Conservation (phyloP, 208 protist genomes). For the Leishmania guyanensis region DNA sequence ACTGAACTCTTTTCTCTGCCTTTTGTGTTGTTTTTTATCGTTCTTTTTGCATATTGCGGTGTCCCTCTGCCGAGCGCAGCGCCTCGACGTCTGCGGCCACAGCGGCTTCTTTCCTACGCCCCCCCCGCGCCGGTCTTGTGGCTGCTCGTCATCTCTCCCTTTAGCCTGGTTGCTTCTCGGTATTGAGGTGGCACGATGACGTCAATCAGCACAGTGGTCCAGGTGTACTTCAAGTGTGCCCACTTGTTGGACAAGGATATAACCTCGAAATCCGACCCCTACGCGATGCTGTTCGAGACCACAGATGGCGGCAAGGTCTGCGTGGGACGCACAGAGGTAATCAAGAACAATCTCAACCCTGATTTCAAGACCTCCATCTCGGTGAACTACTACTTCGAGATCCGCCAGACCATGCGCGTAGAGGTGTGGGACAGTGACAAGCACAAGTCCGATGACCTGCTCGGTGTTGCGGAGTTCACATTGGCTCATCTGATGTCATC, state of each 20-base stretch:
- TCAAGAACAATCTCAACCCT: slow-evolving; percentile 42
- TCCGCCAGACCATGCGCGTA: slow-evolving; percentile 27
- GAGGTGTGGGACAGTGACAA: slow-evolving; percentile 35
- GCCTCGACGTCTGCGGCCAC: too few relatives aligned
- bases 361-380: slow-evolving; percentile 32
- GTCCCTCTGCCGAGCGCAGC: too few relatives aligned
- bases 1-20: too few relatives aligned
- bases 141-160: too few relatives aligned
- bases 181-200: slow-evolving; percentile 8
- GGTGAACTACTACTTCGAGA: slow-evolving; percentile 47
- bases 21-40: too few relatives aligned
- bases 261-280: slow-evolving; percentile 37
- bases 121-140: too few relatives aligned
- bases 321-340: slow-evolving; percentile 31
- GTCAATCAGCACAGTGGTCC: slow-evolving; percentile 26
- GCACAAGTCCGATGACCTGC: slow-evolving; percentile 27
- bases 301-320: background rate
- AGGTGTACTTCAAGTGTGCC: slow-evolving; percentile 43
- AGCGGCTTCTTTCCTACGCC: too few relatives aligned
- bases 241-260: slow-evolving; percentile 29
- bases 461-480: slow-evolving; percentile 31
- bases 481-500: slow-evolving; percentile 32
- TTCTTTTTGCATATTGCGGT: too few relatives aligned
- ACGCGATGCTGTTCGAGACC: slow-evolving; percentile 21
- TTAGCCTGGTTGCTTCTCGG: too few relatives aligned